Evolutionary conservation across 352 stramenopile genomes (phyloP).

Genomic region (Pseudoperonospora humuli): DNA sequence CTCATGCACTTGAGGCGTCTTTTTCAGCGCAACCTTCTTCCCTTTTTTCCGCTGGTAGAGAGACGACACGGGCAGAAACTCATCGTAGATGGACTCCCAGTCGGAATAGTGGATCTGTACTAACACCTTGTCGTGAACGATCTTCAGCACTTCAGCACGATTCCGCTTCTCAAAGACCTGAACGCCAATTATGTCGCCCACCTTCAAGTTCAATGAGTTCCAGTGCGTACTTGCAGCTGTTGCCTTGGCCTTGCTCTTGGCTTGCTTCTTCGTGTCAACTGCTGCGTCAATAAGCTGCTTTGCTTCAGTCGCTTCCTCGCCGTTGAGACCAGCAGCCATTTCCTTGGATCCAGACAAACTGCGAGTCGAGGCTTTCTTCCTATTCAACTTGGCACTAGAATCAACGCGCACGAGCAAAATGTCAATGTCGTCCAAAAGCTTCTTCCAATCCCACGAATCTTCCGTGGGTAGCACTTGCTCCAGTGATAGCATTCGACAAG

Average conservation of each 20-base stretch:
- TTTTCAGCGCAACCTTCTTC: slow-evolving; percentile 50
- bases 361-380: slow-evolving; percentile 26
- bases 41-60: slow-evolving; percentile 49
- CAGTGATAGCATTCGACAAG: slow-evolving; percentile 50
- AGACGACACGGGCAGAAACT: slow-evolving; percentile 56
- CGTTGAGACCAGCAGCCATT: slow-evolving; percentile 17
- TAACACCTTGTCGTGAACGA: slow-evolving; percentile 61
- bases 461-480: slow-evolving; percentile 61
- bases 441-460: slow-evolving; percentile 74
- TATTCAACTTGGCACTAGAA: slow-evolving; percentile 31
- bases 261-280: slow-evolving; percentile 17
- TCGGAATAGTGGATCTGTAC: slow-evolving; percentile 75
- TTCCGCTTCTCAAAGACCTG: slow-evolving; percentile 75
- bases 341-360: slow-evolving; percentile 20
- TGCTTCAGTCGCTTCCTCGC: slow-evolving; percentile 20
- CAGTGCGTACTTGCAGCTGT: slow-evolving; percentile 40
- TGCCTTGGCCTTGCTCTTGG: slow-evolving; percentile 15
- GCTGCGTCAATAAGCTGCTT: slow-evolving; percentile 25
- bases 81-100: slow-evolving; percentile 79
- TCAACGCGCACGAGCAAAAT: slow-evolving; percentile 54
- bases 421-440: slow-evolving; percentile 71
- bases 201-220: slow-evolving; percentile 49
- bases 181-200: slow-evolving; percentile 61
- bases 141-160: slow-evolving; percentile 49
- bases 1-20: slow-evolving; percentile 60